Percentiles rank a stretch among this genome's conserved stretches.
Evolutionary conservation across 192 early-diverging fungal species (phyloP).

Genomic region (Coemansia sp.): DNA sequence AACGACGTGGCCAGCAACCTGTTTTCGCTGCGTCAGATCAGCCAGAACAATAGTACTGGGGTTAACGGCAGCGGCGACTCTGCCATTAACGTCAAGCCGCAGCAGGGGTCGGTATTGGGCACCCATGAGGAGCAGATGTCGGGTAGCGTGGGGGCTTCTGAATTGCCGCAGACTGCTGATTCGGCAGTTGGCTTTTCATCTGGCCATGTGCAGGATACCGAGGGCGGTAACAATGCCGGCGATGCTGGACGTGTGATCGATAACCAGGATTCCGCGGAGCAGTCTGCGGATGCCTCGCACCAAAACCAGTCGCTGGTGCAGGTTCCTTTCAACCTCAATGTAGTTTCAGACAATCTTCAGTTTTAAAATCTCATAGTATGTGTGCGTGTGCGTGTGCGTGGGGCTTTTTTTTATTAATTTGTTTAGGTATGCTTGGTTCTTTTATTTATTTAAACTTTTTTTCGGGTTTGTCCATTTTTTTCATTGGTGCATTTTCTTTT

Average conservation of each 20-base stretch:
- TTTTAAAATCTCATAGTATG: slow-evolving; percentile 39
- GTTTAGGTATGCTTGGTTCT: too few species aligned
- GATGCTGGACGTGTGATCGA: background rate
- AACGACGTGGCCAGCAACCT: slow-evolving; percentile 47
- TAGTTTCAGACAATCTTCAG: slow-evolving; percentile 29
- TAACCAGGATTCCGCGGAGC: slow-evolving; percentile 2
- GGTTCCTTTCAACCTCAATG: slow-evolving; percentile 25
- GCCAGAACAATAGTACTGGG: background rate
- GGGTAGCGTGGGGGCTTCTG: too few species aligned
- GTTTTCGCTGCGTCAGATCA: slow-evolving; percentile 36
- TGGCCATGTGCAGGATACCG: background rate
- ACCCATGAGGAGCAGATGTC: too few species aligned
- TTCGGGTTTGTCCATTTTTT: slow-evolving; percentile 8
- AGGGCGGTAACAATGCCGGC: background rate
- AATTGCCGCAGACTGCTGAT: too few species aligned
- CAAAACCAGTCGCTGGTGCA: slow-evolving; percentile 16
- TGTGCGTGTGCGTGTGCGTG: too few species aligned
- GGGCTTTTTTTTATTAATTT: slow-evolving; percentile 9
- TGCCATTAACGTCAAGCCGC: background rate
- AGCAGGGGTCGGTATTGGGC: background rate
- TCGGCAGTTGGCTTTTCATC: too few species aligned
- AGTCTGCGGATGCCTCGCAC: slow-evolving; percentile 5
- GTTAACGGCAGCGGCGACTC: background rate
- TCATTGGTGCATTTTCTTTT: slow-evolving; percentile 5
- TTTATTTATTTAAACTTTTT: slow-evolving; percentile 6